A percentile compares a stretch with the other conserved stretches of the same genome.
Conservation (phyloP, 2,329 filamentous ascomycete genomes). For the Calonectria pauciramosa region DNA sequence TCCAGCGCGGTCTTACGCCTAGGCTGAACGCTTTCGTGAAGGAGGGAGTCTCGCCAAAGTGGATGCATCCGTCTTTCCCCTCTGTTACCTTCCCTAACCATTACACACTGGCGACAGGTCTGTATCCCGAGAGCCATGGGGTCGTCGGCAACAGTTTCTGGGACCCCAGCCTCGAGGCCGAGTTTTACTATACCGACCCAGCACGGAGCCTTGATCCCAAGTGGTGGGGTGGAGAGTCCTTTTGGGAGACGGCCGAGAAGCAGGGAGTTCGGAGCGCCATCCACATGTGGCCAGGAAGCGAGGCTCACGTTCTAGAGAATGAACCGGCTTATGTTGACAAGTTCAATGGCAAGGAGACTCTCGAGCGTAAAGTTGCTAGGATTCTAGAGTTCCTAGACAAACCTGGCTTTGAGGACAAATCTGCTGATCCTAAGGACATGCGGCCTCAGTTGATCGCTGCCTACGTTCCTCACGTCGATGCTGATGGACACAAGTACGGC, state of each 20-base stretch:
- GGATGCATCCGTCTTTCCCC: conserved; percentile 95
- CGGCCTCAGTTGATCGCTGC: conserved; percentile 93
- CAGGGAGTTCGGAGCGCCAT: conserved; percentile 84
- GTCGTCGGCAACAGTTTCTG: conserved; percentile 96
- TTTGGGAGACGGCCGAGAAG: conserved; percentile 93
- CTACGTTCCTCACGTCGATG: conserved; percentile 94
- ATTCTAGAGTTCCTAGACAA: conserved; percentile 88
- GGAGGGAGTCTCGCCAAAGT: conserved; percentile 88
- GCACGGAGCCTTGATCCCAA: conserved; percentile 82
- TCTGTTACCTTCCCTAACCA: conserved; percentile 98
- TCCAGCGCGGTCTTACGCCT: conserved; percentile 86
- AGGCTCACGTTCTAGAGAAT: conserved; percentile 83
- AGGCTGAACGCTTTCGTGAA: conserved; percentile 82
- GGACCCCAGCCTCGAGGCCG: conserved; percentile 81
- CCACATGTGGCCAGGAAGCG: conserved; percentile 99
- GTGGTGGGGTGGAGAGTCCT: conserved; percentile 95
- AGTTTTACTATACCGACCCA: conserved; percentile 91
- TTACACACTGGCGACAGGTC: conserved; percentile 90
- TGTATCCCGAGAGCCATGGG: conserved; percentile 94
- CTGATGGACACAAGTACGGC: conserved; percentile 87
- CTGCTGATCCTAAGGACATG: conserved; percentile 63
- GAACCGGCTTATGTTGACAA: conserved; percentile 87
- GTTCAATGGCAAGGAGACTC: conserved; percentile 82
- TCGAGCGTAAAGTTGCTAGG: conserved; percentile 82
- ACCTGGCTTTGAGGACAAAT: conserved; percentile 76